A percentile compares a stretch with the other conserved stretches of the same genome.
Conservation (phyloP, 2,329 filamentous ascomycete species). For the Dactylellina parvicollis region DNA sequence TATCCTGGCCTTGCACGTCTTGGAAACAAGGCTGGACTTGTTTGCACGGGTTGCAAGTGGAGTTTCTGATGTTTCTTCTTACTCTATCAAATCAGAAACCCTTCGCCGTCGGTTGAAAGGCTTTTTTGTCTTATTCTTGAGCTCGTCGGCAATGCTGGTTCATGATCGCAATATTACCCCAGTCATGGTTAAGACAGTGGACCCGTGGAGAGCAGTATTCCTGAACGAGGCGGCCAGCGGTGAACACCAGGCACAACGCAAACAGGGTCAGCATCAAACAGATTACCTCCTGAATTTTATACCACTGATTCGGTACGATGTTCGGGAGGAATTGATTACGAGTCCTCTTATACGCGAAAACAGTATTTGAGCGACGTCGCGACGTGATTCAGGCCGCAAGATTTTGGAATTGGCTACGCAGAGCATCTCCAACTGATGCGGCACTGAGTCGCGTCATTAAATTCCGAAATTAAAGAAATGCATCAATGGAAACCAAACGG, state of each 20-base stretch:
- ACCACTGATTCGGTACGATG: conserved; percentile 8
- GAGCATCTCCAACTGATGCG: conserved; percentile 21
- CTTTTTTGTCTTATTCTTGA: conserved; percentile 13
- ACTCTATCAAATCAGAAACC: conserved; percentile 43
- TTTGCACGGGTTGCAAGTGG: conserved; percentile 31
- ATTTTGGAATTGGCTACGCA: background rate
- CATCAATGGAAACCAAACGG: conserved; percentile 3
- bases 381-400: background rate
- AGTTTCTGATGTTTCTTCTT: conserved; percentile 45
- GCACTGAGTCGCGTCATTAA: no score
- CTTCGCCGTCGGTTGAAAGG: conserved; percentile 18
- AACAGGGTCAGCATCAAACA: conserved; percentile 34
- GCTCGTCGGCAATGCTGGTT: conserved; percentile 20
- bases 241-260: conserved; percentile 30
- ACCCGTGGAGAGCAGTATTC: conserved; percentile 23
- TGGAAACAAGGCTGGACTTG: conserved; percentile 30
- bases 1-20: conserved; percentile 32
- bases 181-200: conserved; percentile 24
- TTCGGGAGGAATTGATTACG: background rate
- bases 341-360: background rate
- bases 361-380: background rate
- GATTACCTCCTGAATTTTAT: conserved; percentile 31
- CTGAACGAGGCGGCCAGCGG: conserved; percentile 15
- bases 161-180: conserved; percentile 11
- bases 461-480: no score